Base-by-base conservation (phyloP, 2,329 filamentous ascomycete species). In the Calonectria henricotiae region DNA sequence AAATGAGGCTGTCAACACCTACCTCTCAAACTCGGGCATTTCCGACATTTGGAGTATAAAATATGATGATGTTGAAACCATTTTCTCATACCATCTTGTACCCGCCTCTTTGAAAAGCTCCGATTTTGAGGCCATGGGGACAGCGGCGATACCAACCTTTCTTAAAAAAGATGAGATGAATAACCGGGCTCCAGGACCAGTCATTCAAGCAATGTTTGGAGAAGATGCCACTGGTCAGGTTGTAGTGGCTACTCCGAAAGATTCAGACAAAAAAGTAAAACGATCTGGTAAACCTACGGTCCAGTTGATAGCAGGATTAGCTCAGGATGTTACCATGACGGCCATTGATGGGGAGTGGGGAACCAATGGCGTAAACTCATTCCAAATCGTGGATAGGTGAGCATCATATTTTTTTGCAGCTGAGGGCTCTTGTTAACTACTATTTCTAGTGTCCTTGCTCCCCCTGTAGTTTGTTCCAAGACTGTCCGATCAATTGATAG, bases 321-420 rank as follows among this genome's bases (percentile, higher is more conserved):
- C 67, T 4, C 71, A 77, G 6, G 68, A 77, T 17, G 65, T 71
- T 6, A 51, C 62, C 13, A 75, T 77, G 75, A 74, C 73, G 13
- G 65, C 71, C 1, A 46, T 77, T 1, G 75, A 77, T 70, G 75
- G 73, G 0, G 30, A 43, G 3, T 77, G 75, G 75, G 75, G 75
- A 0, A 7, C 68, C 0, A 73, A 73, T 13, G 64, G 71, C 1
- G 63, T 41, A 4, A 77, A 73, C 46, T 64, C 66, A 0, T 77
- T 76, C 6, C 75, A 77, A 13, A 30, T 74, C 3, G 69, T 77
- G 6, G 54, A 77, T 9, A 70, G 65, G 75, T 77, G 8, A 61
- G 71, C 20, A 4, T 3, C 20, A 20, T 6, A 20, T 41, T 3
- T 1, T 2, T 0, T 12, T n/a, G 5, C 13, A 2, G 12, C n/a